These are phyloP conservation scores for Poteriospumella lacustris DNA, from an alignment of 108 stramenopile genomes.

Conservation along the genomic window DNA sequence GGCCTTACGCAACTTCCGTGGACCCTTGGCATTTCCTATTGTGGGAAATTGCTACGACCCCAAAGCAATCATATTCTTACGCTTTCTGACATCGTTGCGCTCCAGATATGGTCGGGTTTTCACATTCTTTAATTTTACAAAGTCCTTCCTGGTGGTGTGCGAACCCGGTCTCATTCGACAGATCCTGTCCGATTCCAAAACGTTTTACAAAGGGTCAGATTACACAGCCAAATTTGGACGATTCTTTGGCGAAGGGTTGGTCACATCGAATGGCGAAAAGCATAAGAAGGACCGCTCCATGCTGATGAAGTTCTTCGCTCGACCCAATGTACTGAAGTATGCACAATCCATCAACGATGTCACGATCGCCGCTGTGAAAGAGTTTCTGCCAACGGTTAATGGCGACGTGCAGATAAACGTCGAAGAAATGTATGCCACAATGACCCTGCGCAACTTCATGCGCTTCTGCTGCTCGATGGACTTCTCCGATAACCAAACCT, in stretches of 20 bases:
- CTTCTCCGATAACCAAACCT: not conserved
- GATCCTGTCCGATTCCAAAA: slow-evolving; percentile 20
- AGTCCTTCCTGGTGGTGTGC: slow-evolving; percentile 23
- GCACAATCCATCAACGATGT: not conserved
- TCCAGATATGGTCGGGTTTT: not conserved
- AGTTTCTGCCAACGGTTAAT: not conserved
- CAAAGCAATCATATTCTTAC: not conserved
- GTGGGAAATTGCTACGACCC: not conserved
- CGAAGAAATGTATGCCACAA: not conserved
- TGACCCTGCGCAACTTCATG: slow-evolving; percentile 22
- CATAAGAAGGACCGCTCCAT: slow-evolving; percentile 25
- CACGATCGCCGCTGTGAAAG: not conserved
- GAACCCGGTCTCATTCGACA: slow-evolving; percentile 15
- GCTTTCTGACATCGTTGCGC: not conserved
- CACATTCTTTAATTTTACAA: not conserved
- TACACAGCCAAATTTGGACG: not conserved
- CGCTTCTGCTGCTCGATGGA: not conserved
- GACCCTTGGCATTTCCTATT: slow-evolving; percentile 18
- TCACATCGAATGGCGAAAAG: slow-evolving; percentile 30
- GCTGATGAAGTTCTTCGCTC: not conserved
- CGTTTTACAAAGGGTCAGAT: slow-evolving; percentile 36
- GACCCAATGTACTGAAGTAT: not conserved
- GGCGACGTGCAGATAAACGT: slow-evolving; percentile 20
- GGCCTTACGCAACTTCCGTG: not conserved
- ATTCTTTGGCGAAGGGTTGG: slow-evolving; percentile 27